Percentiles rank a stretch among this genome's conserved stretches.
Evolutionary conservation across 116 monocot species (phyloP).

Genomic region (Phalaenopsis hybrid): DNA sequence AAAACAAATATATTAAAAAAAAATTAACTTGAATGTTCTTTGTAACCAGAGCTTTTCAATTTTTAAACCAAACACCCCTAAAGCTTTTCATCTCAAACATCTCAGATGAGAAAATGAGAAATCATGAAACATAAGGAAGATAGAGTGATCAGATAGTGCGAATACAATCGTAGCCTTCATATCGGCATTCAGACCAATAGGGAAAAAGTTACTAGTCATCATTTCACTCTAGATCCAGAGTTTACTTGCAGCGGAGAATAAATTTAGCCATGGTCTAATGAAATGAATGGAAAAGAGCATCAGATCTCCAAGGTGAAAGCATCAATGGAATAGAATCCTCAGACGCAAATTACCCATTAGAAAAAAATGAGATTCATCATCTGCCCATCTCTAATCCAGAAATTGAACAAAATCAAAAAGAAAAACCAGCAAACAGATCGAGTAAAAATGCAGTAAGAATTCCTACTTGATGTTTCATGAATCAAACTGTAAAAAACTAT

Average conservation of each 20-base stretch:
- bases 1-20: too few relatives aligned
- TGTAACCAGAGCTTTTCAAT: too few relatives aligned
- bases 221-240: background rate
- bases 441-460: too few relatives aligned
- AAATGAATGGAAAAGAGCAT: background rate
- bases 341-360: constrained; percentile 8
- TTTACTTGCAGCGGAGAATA: background rate
- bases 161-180: constrained; percentile 1
- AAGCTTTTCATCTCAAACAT: too few relatives aligned
- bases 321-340: constrained; percentile 4
- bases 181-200: constrained; percentile 4
- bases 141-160: constrained; percentile 6
- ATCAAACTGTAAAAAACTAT: too few relatives aligned
- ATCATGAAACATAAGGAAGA: background rate
- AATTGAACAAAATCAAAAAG: too few relatives aligned
- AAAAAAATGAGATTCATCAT: constrained; percentile 3
- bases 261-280: background rate
- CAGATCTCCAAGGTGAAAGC: constrained; percentile 8
- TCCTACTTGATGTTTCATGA: too few relatives aligned
- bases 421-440: too few relatives aligned
- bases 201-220: background rate
- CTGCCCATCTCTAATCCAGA: background rate
- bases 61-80: background rate
- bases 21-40: too few relatives aligned
- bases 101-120: background rate